Percentiles rank a stretch among this genome's conserved stretches.
Evolutionary conservation across 2,329 filamentous ascomycete genomes (phyloP).

Genomic region (Fusarium guadeloupense): DNA sequence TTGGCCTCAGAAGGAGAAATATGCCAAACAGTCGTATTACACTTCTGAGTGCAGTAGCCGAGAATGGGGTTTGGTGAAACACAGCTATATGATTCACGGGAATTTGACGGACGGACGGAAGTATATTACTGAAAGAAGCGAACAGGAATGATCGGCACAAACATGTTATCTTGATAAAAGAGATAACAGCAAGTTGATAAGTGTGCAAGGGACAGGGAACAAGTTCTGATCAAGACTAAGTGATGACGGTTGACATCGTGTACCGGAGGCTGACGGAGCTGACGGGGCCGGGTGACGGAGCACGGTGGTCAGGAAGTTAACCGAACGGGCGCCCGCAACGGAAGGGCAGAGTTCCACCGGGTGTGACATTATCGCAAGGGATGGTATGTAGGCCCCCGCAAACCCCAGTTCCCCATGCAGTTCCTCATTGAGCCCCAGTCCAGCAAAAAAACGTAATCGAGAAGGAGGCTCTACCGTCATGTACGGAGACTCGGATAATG

Average conservation of each 20-base stretch:
- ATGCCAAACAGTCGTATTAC: background rate
- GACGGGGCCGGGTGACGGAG: conserved; percentile 34
- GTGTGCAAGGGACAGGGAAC: background rate
- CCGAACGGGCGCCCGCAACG: conserved; percentile 41
- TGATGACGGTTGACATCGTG: conserved; percentile 9
- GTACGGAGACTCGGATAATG: conserved; percentile 37
- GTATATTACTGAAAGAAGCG: conserved; percentile 4
- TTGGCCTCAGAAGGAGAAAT: conserved; percentile 12
- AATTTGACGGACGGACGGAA: conserved; percentile 11
- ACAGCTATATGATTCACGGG: conserved; percentile 19
- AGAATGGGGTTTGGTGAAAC: conserved; percentile 16
- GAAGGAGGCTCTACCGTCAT: conserved; percentile 40
- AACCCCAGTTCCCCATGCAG: conserved; percentile 30
- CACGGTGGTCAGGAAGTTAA: conserved; percentile 42
- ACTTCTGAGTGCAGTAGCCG: conserved; percentile 5
- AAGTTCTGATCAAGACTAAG: conserved; percentile 5
- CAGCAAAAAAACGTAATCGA: conserved; percentile 40
- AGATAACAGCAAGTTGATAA: conserved; percentile 5
- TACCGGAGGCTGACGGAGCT: conserved; percentile 33
- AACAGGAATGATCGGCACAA: conserved; percentile 20
- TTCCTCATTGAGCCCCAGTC: conserved; percentile 30
- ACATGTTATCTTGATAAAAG: conserved; percentile 8
- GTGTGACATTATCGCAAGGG: conserved; percentile 19
- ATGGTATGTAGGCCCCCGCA: conserved; percentile 15
- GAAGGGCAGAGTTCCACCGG: conserved; percentile 11